These are phyloP conservation scores for Trichosporon coremiiforme DNA, from an alignment of 1,284 basidiomycete genomes.

Conservation along the genomic window DNA sequence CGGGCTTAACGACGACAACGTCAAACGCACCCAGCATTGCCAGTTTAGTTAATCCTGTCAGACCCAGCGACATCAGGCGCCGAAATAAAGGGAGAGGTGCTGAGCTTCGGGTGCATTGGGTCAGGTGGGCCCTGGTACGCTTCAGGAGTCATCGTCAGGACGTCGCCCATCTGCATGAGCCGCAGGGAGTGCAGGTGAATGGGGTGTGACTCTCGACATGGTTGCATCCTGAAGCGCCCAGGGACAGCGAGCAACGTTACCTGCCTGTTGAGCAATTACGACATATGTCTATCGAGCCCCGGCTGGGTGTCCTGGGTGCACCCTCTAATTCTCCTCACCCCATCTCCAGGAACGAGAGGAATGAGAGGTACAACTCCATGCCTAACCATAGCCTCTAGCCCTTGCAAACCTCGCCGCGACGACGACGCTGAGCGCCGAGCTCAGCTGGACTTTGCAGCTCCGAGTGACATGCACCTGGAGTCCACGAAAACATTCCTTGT, in stretches of 20 bases:
- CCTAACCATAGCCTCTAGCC: background rate
- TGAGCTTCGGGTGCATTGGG: constrained; percentile 8
- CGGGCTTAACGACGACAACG: background rate
- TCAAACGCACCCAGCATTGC: background rate
- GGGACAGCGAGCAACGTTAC: constrained; percentile 15
- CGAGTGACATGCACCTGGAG: constrained; percentile 2
- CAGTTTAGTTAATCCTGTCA: background rate
- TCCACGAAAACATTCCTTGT: constrained; percentile 11
- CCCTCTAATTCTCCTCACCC: constrained; percentile 14
- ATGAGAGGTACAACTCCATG: constrained; percentile 13
- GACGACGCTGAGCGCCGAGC: background rate
- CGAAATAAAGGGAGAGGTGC: background rate
- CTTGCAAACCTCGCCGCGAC: background rate
- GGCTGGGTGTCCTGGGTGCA: background rate
- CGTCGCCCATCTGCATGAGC: background rate
- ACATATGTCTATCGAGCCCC: constrained; percentile 10
- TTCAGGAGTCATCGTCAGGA: background rate
- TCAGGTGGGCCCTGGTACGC: background rate
- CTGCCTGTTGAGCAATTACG: constrained; percentile 4
- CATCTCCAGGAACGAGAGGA: constrained; percentile 15
- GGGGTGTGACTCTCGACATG: background rate
- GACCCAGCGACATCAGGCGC: background rate
- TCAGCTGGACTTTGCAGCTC: constrained; percentile 1
- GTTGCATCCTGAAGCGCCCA: background rate
- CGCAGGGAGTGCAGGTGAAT: constrained; percentile 2